Percentiles rank a stretch among this genome's conserved stretches.
These are phyloP conservation scores for Ophiostoma sp. DNA, from an alignment of 2,329 filamentous ascomycete genomes.

Conservation along the genomic window DNA sequence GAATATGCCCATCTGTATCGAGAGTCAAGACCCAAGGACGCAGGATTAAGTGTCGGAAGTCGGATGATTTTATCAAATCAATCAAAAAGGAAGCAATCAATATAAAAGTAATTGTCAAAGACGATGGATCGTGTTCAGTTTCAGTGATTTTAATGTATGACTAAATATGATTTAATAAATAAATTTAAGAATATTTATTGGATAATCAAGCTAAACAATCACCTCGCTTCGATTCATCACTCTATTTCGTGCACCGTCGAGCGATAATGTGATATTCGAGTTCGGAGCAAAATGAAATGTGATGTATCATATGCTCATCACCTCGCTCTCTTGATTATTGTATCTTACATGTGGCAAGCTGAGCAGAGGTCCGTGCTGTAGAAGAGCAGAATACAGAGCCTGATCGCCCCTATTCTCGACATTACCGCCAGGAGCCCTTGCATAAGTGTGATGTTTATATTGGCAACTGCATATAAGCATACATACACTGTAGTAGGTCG, in stretches of 20 bases:
- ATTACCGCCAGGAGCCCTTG: conserved; percentile 1
- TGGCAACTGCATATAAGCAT: no score
- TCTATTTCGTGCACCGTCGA: not conserved
- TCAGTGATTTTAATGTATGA: no score
- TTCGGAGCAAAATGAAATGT: not conserved
- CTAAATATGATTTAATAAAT: no score
- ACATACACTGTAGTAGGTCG: no score
- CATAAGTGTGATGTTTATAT: not conserved
- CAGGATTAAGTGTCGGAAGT: not conserved
- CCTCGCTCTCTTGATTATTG: no score
- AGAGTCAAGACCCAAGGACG: not conserved
- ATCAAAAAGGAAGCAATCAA: not conserved
- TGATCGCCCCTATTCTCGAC: not conserved
- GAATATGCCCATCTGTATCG: not conserved
- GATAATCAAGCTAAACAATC: no score
- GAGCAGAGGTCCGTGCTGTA: not conserved
- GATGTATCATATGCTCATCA: not conserved
- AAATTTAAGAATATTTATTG: no score
- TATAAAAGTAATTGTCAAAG: not conserved
- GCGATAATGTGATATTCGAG: not conserved
- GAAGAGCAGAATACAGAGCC: not conserved
- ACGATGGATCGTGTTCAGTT: no score
- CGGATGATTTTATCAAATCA: not conserved
- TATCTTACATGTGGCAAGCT: no score
- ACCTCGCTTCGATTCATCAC: not conserved